A percentile compares a stretch with the other conserved stretches of the same genome.
Conservation (phyloP, 1,284 basidiomycete species). For the Apiotrichum porosum region DNA sequence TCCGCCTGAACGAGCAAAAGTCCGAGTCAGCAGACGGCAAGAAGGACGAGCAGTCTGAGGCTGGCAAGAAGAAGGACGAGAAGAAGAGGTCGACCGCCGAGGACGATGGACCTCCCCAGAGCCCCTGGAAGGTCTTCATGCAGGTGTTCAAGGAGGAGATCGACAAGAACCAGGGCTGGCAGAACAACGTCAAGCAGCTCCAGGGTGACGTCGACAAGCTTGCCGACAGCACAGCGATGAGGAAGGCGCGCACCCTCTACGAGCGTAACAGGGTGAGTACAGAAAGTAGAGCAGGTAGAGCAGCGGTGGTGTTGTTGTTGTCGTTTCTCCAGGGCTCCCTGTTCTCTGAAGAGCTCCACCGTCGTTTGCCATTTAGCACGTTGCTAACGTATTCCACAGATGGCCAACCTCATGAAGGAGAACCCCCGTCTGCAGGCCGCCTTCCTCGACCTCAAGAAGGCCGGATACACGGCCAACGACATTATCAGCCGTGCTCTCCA, state of each 20-base stretch:
- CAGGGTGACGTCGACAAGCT: constrained; percentile 96
- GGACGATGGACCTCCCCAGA: constrained; percentile 59
- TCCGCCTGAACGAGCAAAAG: constrained; percentile 7
- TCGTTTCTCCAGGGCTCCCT: too few species aligned
- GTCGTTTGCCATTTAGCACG: too few species aligned
- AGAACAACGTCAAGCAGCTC: constrained; percentile 94
- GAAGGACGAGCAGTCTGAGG: constrained; percentile 7
- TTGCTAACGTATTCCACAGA: too few species aligned
- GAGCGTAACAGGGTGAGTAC: constrained; percentile 80
- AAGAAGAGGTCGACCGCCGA: constrained; percentile 11
- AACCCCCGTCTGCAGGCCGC: constrained; percentile 88
- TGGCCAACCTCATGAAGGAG: constrained; percentile 91
- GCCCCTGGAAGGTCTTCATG: constrained; percentile 93
- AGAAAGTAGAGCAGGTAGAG: too few species aligned
- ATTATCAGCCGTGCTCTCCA: constrained; percentile 88
- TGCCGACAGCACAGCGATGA: constrained; percentile 96
- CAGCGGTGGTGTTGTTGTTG: too few species aligned
- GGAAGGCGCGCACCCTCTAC: constrained; percentile 80
- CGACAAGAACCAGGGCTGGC: constrained; percentile 86
- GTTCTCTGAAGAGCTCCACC: too few species aligned
- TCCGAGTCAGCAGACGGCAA: constrained; percentile 1
- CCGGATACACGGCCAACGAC: constrained; percentile 87
- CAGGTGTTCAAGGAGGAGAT: constrained; percentile 89
- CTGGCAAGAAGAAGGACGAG: constrained; percentile 14
- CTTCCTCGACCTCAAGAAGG: constrained; percentile 81